Percentiles rank a stretch among this genome's conserved stretches.
These are phyloP conservation scores for Flaveria linearis DNA, from an alignment of 129 eudicot genomes.

Conservation along the genomic window DNA sequence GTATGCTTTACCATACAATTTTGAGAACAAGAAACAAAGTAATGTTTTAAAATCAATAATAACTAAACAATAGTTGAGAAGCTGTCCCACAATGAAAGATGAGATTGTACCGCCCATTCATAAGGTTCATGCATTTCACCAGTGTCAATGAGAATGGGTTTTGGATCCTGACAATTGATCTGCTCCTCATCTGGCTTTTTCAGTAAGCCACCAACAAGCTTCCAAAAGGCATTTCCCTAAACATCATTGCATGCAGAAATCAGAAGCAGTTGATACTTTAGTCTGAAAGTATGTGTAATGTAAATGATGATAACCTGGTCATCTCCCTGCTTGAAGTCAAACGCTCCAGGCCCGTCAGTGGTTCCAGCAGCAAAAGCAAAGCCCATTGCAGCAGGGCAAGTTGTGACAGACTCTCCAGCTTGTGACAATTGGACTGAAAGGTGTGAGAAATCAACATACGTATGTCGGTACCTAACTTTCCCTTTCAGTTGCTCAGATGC, in stretches of 20 bases:
- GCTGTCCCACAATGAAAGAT: not conserved
- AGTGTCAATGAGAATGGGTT: conserved; percentile 56
- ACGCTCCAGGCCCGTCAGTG: conserved; percentile 68
- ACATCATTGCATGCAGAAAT: not conserved
- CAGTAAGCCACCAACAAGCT: conserved; percentile 41
- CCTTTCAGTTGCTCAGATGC: conserved; percentile 50
- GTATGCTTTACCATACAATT: not conserved
- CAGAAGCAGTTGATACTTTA: not conserved
- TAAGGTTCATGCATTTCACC: conserved; percentile 71
- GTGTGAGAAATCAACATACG: conserved; percentile 48
- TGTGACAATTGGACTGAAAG: conserved; percentile 35
- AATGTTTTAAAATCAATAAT: conserved; percentile 12
- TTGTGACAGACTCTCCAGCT: conserved; percentile 35
- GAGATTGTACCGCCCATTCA: conserved; percentile 53
- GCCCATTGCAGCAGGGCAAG: conserved; percentile 76
- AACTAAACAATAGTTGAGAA: not conserved
- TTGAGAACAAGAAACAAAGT: not conserved
- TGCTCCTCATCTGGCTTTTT: conserved; percentile 30
- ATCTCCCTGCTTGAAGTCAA: conserved; percentile 64
- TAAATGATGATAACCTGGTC: conserved; percentile 38
- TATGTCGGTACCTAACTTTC: conserved; percentile 45
- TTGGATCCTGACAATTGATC: conserved; percentile 53
- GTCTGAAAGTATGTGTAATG: not conserved
- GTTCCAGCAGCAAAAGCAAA: conserved; percentile 68
- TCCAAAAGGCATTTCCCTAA: conserved; percentile 63